Evolutionary conservation across 768 basidiomycete species (phyloP).

Genomic region (Collybia sp.): DNA sequence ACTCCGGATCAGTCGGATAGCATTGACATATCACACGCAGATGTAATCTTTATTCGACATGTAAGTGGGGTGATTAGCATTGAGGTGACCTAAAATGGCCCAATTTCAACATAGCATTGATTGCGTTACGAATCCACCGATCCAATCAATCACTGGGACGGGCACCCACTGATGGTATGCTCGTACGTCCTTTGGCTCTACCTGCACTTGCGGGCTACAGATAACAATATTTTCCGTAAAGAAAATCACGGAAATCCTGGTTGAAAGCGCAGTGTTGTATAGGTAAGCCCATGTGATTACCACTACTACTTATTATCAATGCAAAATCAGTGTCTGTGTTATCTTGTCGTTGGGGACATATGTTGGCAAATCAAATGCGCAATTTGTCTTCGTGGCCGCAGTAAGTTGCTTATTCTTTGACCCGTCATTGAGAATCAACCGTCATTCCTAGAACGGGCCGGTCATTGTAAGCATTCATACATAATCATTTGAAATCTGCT

Average conservation of each 20-base stretch:
- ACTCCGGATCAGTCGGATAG: background rate
- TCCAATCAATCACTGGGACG: constrained; percentile 7
- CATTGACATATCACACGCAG: constrained; percentile 3
- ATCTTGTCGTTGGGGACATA: constrained; percentile 10
- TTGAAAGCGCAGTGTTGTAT: constrained; percentile 15
- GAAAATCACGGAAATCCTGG: constrained; percentile 18
- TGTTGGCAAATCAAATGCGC: constrained; percentile 9
- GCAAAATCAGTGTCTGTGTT: constrained; percentile 9
- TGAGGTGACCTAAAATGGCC: background rate
- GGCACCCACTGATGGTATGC: constrained; percentile 4
- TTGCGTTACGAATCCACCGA: constrained; percentile 13
- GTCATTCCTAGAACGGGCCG: constrained; percentile 13
- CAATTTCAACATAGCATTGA: constrained; percentile 9
- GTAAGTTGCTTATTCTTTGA: constrained; percentile 5
- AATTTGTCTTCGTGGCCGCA: constrained; percentile 13
- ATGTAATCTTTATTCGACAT: constrained; percentile 15
- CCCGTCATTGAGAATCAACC: too few species aligned
- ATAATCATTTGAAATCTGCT: background rate
- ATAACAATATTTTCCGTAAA: constrained; percentile 1
- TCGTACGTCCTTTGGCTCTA: constrained; percentile 1
- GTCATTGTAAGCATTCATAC: constrained; percentile 11
- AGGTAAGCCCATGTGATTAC: constrained; percentile 4
- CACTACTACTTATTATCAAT: background rate
- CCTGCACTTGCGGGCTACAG: background rate
- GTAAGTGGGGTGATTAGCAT: constrained; percentile 1